Evolutionary conservation across 768 basidiomycete genomes (phyloP).

Genomic region (Russula dissimulans): DNA sequence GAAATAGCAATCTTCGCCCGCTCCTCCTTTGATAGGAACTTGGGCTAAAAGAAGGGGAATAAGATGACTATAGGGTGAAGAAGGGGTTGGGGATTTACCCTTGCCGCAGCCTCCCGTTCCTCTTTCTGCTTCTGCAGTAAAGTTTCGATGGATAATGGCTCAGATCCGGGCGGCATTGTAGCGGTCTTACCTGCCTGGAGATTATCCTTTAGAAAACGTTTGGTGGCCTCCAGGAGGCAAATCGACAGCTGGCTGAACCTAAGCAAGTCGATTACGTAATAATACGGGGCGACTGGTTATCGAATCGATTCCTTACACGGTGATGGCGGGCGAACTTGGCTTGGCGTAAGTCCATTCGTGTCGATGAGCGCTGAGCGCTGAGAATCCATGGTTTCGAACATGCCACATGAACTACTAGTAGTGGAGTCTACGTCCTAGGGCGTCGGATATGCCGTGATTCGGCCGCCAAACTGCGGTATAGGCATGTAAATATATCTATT

Average conservation of each 20-base stretch:
- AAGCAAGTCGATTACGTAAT: background rate
- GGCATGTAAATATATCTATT: background rate
- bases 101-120: constrained; percentile 85
- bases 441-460: background rate
- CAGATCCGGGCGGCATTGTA: constrained; percentile 41
- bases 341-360: no score
- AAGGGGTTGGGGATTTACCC: constrained; percentile 39
- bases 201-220: background rate
- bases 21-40: constrained; percentile 89
- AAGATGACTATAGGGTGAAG: background rate
- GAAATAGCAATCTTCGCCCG: constrained; percentile 83
- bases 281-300: no score
- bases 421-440: background rate
- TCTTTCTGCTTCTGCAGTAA: constrained; percentile 78
- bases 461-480: background rate
- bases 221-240: background rate
- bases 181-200: constrained; percentile 11
- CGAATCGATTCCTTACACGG: no score
- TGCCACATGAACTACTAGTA: background rate
- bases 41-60: constrained; percentile 52
- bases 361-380: background rate
- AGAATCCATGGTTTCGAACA: background rate
- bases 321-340: background rate
- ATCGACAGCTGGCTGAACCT: background rate
- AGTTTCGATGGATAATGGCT: constrained; percentile 84